These are phyloP conservation scores for Vitis labrusca DNA, from an alignment of 164 flowering plant species.

Conservation along the genomic window DNA sequence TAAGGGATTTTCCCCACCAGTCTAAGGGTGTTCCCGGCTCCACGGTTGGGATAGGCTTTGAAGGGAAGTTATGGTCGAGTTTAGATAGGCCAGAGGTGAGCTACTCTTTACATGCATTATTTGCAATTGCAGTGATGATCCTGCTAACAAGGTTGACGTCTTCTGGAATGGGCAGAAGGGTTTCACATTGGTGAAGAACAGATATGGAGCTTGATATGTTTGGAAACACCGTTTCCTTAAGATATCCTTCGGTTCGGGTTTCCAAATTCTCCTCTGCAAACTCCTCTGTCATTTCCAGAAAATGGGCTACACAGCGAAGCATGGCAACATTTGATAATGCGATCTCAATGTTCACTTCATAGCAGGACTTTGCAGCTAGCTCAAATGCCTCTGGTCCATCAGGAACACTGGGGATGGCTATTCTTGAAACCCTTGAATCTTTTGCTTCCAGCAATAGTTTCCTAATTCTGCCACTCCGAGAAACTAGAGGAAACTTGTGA, in stretches of 20 bases:
- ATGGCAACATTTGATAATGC: constrained; percentile 70
- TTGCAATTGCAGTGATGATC: constrained; percentile 69
- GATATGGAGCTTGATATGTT: constrained; percentile 72
- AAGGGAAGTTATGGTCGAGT: constrained; percentile 62
- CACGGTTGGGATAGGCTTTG: constrained; percentile 31
- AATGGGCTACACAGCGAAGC: constrained; percentile 69
- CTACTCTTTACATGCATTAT: constrained; percentile 89
- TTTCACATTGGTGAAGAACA: constrained; percentile 77
- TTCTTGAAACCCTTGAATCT: constrained; percentile 59
- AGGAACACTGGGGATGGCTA: constrained; percentile 57
- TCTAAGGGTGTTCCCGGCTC: constrained; percentile 70
- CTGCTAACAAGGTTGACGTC: constrained; percentile 63
- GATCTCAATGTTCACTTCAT: constrained; percentile 73
- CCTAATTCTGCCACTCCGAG: constrained; percentile 80
- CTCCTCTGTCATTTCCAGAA: constrained; percentile 92
- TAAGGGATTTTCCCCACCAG: constrained; percentile 91
- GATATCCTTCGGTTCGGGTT: constrained; percentile 52
- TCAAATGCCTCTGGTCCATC: constrained; percentile 95
- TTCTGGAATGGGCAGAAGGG: constrained; percentile 73
- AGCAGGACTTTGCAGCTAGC: constrained; percentile 91
- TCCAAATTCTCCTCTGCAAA: constrained; percentile 77
- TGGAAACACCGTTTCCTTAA: constrained; percentile 68
- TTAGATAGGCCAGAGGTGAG: constrained; percentile 77
- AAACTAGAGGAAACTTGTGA: constrained; percentile 95
- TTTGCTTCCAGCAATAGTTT: constrained; percentile 69